phyloP scores from a whole-genome alignment of 1,284 basidiomycete genomes.

The Coniferiporia sulphurascens region DNA sequence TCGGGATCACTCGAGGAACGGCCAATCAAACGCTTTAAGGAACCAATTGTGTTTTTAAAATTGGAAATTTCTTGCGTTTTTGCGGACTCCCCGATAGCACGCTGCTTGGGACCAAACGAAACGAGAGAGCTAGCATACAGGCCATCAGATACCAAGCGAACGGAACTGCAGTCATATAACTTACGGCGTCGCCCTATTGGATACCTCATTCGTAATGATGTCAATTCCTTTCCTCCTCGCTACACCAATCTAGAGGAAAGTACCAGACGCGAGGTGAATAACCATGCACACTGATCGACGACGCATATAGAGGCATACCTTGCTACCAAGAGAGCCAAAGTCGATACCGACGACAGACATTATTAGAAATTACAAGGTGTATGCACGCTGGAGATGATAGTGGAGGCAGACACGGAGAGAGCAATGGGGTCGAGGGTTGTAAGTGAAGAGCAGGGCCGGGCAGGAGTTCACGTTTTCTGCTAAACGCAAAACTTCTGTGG shows the following conservation, averaged over 20 bases:
- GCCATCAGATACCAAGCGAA: neutral
- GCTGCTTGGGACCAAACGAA: constrained; percentile 85
- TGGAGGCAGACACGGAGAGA: constrained; percentile 20
- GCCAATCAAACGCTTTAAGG: constrained; percentile 84
- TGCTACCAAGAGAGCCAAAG: constrained; percentile 83
- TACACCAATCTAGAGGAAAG: constrained; percentile 72
- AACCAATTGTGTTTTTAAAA: constrained; percentile 93
- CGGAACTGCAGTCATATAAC: constrained; percentile 27
- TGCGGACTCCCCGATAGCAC: constrained; percentile 86
- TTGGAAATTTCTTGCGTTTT: constrained; percentile 98
- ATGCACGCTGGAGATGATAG: constrained; percentile 7
- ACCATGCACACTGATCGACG: constrained; percentile 18
- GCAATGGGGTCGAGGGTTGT: constrained; percentile 8
- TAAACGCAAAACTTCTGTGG: neutral
- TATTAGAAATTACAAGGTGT: constrained; percentile 24
- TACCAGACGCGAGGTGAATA: neutral
- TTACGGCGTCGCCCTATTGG: constrained; percentile 90
- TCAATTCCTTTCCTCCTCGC: constrained; percentile 91
- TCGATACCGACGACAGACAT: constrained; percentile 92
- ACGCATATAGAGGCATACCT: constrained; percentile 43
- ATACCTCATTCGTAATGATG: constrained; percentile 94
- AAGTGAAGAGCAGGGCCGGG: neutral
- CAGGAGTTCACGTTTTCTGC: constrained; percentile 10
- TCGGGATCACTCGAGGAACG: constrained; percentile 74
- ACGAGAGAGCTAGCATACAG: constrained; percentile 69